These are phyloP conservation scores for Sporothrix humicola DNA, from an alignment of 2,329 filamentous ascomycete species.

Conservation along the genomic window DNA sequence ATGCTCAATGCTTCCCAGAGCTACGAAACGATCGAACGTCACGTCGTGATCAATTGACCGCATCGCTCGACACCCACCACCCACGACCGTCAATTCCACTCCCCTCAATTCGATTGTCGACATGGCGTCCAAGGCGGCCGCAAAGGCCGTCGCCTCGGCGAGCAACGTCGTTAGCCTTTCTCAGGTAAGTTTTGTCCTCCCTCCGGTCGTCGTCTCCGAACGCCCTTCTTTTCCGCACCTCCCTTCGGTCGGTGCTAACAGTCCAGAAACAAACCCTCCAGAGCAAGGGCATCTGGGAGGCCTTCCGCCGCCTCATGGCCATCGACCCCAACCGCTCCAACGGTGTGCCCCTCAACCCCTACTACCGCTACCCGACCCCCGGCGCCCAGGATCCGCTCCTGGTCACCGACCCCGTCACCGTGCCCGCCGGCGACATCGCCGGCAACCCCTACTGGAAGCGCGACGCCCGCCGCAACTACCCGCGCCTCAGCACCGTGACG, in stretches of 20 bases:
- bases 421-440: slow-evolving; percentile 84
- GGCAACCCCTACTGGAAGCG: slow-evolving; percentile 98
- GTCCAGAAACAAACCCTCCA: slow-evolving; percentile 93
- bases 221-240: not conserved
- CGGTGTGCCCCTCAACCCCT: slow-evolving; percentile 89
- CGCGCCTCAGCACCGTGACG: slow-evolving; percentile 75
- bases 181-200: slow-evolving; percentile 56
- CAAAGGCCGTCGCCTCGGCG: slow-evolving; percentile 54
- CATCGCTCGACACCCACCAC: not conserved
- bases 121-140: slow-evolving; percentile 67
- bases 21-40: not conserved
- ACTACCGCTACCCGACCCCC: slow-evolving; percentile 86
- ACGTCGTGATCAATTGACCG: slow-evolving; percentile 4
- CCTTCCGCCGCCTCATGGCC: slow-evolving; percentile 75
- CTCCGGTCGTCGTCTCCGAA: not conserved
- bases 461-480: slow-evolving; percentile 82
- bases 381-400: slow-evolving; percentile 70
- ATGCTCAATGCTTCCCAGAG: slow-evolving; percentile 20
- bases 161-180: slow-evolving; percentile 61
- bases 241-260: not conserved
- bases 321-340: slow-evolving; percentile 88
- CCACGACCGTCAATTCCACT: not conserved
- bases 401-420: slow-evolving; percentile 82
- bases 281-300: slow-evolving; percentile 86
- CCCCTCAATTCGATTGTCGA: not conserved